Evolutionary conservation across 192 early-diverging fungal genomes (phyloP), one percentile per base, ranked within the genome.

Genomic region (Kappamyces sp.): DNA sequence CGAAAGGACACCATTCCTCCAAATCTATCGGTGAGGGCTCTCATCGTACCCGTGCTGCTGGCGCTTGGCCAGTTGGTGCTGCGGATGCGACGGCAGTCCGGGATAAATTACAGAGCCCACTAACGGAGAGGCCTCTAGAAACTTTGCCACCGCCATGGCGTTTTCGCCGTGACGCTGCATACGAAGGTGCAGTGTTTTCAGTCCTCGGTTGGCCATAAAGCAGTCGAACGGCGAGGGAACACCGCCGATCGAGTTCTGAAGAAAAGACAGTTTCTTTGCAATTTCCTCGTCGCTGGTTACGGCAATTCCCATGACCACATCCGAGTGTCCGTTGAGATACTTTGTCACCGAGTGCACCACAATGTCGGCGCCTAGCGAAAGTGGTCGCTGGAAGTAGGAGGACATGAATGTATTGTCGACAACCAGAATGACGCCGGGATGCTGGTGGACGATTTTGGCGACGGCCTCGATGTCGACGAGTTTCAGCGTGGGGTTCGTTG

Each of bases 381-480:
- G 82, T 5, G 95, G 95, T 57, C 85, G 89, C 66, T 94, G 91
- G 55, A 91, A 77, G 69, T 91, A 94, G 35, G 96, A 92, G n/a
- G 78, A 82, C 93, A 97, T 93, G 87, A 98, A 94, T 9, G 96
- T 98, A 75, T 98, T 98, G 62, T 98, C 96, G 13, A 98, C 96
- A 1, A 94, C 96, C 3, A 98, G 60, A 35, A 75, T 5, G 86
- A 86, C 43, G 73, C 70, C 39, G 84, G 91, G 65, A 80, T 87
- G 35, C 48, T 78, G 73, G 64, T 94, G 92, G 13, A 86, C 87
- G 43, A 87, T 74, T 40, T 77, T 68, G 32, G 86, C 74, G 68
- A 97, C 87, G 33, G 86, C 85, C 12, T 80, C 75, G 48, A 98
- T 90, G 70, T 98, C 96, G 5, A 86, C 87, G 47, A 98, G 84